Evolutionary conservation across 2,329 filamentous ascomycete species (phyloP).

Genomic region (Botrytis elliptica): DNA sequence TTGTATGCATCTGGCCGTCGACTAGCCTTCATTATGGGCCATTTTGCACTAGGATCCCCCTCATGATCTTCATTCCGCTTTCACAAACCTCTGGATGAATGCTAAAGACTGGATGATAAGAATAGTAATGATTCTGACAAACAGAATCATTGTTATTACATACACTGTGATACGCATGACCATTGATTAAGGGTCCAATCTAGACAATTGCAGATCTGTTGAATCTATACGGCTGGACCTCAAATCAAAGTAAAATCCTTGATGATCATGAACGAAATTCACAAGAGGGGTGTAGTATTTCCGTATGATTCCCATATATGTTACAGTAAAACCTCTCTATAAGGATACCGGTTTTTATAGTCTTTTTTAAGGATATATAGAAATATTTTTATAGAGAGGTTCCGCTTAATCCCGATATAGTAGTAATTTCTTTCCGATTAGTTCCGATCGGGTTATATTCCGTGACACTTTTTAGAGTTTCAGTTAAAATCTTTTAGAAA

Average conservation of each 20-base stretch:
- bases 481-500: no score
- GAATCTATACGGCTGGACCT: neutral
- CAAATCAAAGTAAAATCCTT: neutral
- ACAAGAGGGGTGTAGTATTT: neutral
- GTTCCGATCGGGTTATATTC: no score
- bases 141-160: slow-evolving; percentile 12
- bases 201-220: slow-evolving; percentile 8
- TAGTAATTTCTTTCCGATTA: no score
- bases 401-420: no score
- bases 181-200: slow-evolving; percentile 8
- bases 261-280: slow-evolving; percentile 9
- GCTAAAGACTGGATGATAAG: neutral
- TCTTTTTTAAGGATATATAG: no score
- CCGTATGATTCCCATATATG: neutral
- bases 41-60: slow-evolving; percentile 7
- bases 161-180: slow-evolving; percentile 6
- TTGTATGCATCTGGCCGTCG: slow-evolving; percentile 6
- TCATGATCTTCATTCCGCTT: slow-evolving; percentile 14
- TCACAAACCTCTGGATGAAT: slow-evolving; percentile 11
- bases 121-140: slow-evolving; percentile 4
- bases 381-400: no score
- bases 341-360: no score
- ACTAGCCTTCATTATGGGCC: neutral
- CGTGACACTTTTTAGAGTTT: no score
- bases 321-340: no score